These are phyloP conservation scores for Datisca glomerata DNA, from an alignment of 306 rosid genomes.

Conservation along the genomic window DNA sequence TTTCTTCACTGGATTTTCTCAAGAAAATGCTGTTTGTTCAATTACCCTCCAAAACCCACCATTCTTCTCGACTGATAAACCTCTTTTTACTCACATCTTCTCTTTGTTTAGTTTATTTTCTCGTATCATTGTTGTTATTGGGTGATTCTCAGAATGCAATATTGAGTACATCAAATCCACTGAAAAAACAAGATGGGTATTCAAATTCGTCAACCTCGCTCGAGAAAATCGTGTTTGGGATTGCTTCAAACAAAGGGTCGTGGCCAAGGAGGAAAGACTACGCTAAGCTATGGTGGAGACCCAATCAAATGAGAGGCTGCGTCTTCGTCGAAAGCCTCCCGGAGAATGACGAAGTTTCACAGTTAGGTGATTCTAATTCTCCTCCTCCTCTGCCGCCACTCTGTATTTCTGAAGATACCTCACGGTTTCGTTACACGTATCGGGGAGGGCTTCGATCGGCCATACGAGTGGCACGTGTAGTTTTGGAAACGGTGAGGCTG, in stretches of 20 bases:
- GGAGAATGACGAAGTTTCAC: too few relatives aligned
- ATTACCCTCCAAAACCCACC: slow-evolving; percentile 28
- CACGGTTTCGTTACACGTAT: slow-evolving; percentile 49
- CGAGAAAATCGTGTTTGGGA: slow-evolving; percentile 70
- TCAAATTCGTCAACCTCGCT: slow-evolving; percentile 34
- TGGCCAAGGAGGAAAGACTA: slow-evolving; percentile 63
- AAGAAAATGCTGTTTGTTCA: slow-evolving; percentile 44
- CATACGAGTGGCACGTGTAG: slow-evolving; percentile 77
- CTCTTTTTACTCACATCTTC: slow-evolving; percentile 39
- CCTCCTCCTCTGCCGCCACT: slow-evolving; percentile 24
- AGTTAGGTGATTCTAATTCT: too few relatives aligned
- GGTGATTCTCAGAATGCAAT: slow-evolving; percentile 22
- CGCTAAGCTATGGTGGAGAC: slow-evolving; percentile 59
- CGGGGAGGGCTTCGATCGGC: slow-evolving; percentile 74
- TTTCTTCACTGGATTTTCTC: too few relatives aligned
- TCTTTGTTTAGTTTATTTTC: slow-evolving; percentile 35
- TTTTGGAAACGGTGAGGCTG: slow-evolving; percentile 64
- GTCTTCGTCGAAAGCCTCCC: slow-evolving; percentile 49
- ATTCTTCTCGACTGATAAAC: slow-evolving; percentile 18
- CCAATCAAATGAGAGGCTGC: slow-evolving; percentile 50
- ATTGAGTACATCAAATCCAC: slow-evolving; percentile 2
- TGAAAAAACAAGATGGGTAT: slow-evolving; percentile 18
- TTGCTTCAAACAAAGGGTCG: slow-evolving; percentile 45
- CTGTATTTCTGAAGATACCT: slow-evolving; percentile 44
- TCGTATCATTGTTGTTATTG: slow-evolving; percentile 28